phyloP scores from a whole-genome alignment of 495 filamentous ascomycete species.

The Neurospora terricola region DNA sequence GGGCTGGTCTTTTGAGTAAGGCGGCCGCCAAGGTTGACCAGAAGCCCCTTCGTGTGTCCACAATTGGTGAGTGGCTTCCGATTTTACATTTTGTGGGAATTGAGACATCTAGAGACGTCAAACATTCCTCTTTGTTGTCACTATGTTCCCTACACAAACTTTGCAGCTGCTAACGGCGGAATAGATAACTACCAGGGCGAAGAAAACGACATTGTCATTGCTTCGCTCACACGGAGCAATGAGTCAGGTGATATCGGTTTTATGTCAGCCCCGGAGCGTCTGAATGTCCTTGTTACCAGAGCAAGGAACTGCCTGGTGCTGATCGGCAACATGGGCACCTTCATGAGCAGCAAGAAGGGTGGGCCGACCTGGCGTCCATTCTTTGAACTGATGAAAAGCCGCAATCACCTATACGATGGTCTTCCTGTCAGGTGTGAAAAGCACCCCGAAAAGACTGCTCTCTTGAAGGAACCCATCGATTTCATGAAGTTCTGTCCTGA shows the following conservation, averaged over 20 bases:
- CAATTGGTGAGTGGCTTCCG: constrained; percentile 43
- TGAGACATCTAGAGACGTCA: neutral
- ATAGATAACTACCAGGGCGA: constrained; percentile 76
- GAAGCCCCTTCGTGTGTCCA: constrained; percentile 48
- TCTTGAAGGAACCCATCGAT: constrained; percentile 38
- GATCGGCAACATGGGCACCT: constrained; percentile 62
- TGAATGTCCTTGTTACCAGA: constrained; percentile 66
- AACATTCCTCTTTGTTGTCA: neutral
- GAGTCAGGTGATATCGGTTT: constrained; percentile 57
- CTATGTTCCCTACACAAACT: neutral
- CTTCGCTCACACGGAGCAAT: constrained; percentile 59
- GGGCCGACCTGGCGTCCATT: constrained; percentile 47
- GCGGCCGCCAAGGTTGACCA: constrained; percentile 43
- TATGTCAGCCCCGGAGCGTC: constrained; percentile 55
- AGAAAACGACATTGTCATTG: constrained; percentile 67
- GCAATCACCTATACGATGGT: constrained; percentile 55
- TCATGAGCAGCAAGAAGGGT: constrained; percentile 53
- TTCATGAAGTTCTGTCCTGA: constrained; percentile 54
- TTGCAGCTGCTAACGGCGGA: neutral
- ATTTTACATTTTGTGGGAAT: neutral
- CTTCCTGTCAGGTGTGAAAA: constrained; percentile 59
- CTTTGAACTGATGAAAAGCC: constrained; percentile 44
- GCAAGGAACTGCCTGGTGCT: constrained; percentile 59
- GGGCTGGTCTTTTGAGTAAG: constrained; percentile 50
- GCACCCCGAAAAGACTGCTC: constrained; percentile 43